These are phyloP conservation scores for Gossypium lobatum DNA, from an alignment of 441 rosid genomes.

Conservation along the genomic window DNA sequence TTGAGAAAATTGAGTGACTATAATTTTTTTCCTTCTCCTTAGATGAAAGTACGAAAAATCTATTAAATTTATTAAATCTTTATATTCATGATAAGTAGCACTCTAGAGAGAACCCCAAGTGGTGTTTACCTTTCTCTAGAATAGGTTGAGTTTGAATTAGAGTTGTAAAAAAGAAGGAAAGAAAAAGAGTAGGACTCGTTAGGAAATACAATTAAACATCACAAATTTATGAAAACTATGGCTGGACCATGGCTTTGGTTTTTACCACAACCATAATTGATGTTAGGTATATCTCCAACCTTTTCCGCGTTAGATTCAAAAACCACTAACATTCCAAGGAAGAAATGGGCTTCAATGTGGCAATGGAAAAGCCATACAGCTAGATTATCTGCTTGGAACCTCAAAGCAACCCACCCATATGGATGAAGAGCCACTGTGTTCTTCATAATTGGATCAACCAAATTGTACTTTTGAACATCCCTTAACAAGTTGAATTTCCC, in stretches of 20 bases:
- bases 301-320: constrained; percentile 51
- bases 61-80: too few species aligned
- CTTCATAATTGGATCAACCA: constrained; percentile 63
- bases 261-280: constrained; percentile 59
- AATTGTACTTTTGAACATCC: constrained; percentile 36
- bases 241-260: background rate
- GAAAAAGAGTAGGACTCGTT: too few species aligned
- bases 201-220: too few species aligned
- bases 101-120: too few species aligned
- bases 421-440: constrained; percentile 63
- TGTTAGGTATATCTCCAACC: constrained; percentile 44
- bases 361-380: constrained; percentile 74
- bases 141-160: too few species aligned
- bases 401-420: constrained; percentile 61
- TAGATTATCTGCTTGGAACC: constrained; percentile 56
- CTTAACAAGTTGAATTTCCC: constrained; percentile 6
- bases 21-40: too few species aligned
- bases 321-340: constrained; percentile 64
- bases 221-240: background rate
- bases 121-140: too few species aligned
- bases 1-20: too few species aligned
- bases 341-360: constrained; percentile 68
- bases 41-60: too few species aligned
- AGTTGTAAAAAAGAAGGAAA: too few species aligned
- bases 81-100: too few species aligned